Conservation (phyloP, 768 basidiomycete species). For the Trichaptum fuscoviolaceum region DNA sequence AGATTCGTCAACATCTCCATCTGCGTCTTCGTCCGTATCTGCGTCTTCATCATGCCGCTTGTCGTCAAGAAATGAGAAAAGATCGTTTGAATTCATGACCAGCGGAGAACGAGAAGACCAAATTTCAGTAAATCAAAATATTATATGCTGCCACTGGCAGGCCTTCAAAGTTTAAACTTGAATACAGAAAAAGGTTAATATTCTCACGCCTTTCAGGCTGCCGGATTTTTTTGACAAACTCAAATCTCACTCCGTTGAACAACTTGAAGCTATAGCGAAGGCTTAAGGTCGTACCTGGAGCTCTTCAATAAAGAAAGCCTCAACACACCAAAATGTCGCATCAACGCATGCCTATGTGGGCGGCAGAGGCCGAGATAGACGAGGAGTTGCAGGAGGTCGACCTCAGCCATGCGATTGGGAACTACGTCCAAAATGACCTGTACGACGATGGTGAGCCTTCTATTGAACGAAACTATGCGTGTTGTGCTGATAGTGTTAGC, state of each 20-base stretch:
- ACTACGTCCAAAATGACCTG: constrained; percentile 59
- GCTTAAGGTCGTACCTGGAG: not conserved
- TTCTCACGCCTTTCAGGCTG: not conserved
- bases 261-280: not conserved
- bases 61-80: constrained; percentile 67
- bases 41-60: not conserved
- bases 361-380: constrained; percentile 74
- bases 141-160: too few relatives aligned
- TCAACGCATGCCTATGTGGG: constrained; percentile 69
- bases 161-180: too few relatives aligned
- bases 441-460: constrained; percentile 57
- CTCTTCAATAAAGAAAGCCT: not conserved
- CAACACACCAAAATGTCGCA: constrained; percentile 38
- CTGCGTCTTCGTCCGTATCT: constrained; percentile 16
- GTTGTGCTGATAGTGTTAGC: constrained; percentile 5
- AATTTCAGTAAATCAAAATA: too few relatives aligned
- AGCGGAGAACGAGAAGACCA: not conserved
- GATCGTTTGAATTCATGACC: constrained; percentile 36
- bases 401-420: constrained; percentile 61
- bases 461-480: not conserved
- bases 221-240: not conserved
- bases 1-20: constrained; percentile 32
- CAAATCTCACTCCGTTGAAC: not conserved
- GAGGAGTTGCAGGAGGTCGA: constrained; percentile 70
- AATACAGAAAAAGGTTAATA: not conserved